Conservation (phyloP, 257 asterid genomes). For the Solanum lycopersicoides region DNA sequence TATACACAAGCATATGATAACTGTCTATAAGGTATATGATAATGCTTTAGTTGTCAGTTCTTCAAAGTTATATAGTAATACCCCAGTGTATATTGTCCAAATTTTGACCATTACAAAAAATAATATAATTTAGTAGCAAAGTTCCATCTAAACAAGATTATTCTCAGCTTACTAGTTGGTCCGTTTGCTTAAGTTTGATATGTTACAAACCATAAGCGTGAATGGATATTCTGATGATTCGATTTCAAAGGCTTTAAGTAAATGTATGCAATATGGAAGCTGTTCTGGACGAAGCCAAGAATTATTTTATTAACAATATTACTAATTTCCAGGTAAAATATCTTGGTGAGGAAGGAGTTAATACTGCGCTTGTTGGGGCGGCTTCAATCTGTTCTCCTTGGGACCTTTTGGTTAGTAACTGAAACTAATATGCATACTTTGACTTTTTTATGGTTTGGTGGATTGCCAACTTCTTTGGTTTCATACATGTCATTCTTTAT, state of each 20-base stretch:
- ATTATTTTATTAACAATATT: background rate
- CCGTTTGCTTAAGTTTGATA: background rate
- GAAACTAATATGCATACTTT: background rate
- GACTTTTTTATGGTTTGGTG: background rate
- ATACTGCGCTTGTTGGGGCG: conserved; percentile 63
- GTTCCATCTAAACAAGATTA: background rate
- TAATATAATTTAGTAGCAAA: background rate
- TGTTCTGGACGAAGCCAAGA: background rate
- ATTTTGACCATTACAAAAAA: background rate
- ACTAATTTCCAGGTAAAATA: conserved; percentile 46
- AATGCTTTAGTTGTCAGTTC: background rate
- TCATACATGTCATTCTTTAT: background rate
- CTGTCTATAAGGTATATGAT: background rate
- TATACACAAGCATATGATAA: background rate
- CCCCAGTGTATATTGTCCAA: background rate
- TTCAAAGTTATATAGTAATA: background rate
- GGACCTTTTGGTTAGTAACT: conserved; percentile 80
- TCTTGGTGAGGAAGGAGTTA: conserved; percentile 81
- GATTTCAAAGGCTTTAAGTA: background rate
- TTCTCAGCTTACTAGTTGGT: background rate
- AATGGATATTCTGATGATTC: background rate
- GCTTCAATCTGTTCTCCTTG: conserved; percentile 93
- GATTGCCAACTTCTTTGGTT: background rate
- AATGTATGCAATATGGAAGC: background rate
- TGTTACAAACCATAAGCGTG: background rate